Base-by-base conservation (phyloP, 108 stramenopile genomes). In the Schizochytrium sp. region DNA sequence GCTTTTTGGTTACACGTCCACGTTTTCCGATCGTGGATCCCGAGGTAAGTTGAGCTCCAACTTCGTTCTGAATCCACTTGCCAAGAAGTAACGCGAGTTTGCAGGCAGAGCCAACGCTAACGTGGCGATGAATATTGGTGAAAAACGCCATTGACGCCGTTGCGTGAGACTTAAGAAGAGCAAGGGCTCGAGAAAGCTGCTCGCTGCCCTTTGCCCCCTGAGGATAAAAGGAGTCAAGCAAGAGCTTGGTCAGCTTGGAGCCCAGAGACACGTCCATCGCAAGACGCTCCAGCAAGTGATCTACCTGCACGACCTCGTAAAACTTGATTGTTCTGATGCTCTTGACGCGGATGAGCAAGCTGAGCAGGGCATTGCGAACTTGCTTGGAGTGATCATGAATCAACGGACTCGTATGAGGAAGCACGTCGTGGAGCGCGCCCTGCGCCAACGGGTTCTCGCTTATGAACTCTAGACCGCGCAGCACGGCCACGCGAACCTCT, bases 221-320 rank as follows among this genome's bases (percentile, higher is more conserved):
- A 18, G 98, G 98, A 89, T 96, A 97, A 90, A 96, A 98, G 16
- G 97, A 97, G 88, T 96, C 97, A 23, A 96, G 90, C 63, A 98
- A 88, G 18, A 99, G 91, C 58, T 94, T 91, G 0, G 96, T 93
- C 18, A 98, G 89, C 55, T 88, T 94, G 29, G 87, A 83, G 3
- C 95, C 93, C 44, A 97, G 94, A 4, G 95, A 55, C 6, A 45
- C 76, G 60, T 89, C 89, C 51, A 89, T 53, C 0, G 94, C 97
- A 45, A 98, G 92, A 5, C 98, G 92, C 8, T 94, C 95, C 48
- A 95, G 88, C 21, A 98, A 89, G 91, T 97, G 95, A 44, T 95
- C 93, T 23, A 95, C 96, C 5, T 95, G 95, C 6, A 98, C 98
- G 5, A 98, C 95, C 76, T 99, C 96, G 92, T 96, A 98, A 88